Evolutionary conservation across 805 yeast genomes (phyloP).

Genomic region (Wickerhamia fluorescens): DNA sequence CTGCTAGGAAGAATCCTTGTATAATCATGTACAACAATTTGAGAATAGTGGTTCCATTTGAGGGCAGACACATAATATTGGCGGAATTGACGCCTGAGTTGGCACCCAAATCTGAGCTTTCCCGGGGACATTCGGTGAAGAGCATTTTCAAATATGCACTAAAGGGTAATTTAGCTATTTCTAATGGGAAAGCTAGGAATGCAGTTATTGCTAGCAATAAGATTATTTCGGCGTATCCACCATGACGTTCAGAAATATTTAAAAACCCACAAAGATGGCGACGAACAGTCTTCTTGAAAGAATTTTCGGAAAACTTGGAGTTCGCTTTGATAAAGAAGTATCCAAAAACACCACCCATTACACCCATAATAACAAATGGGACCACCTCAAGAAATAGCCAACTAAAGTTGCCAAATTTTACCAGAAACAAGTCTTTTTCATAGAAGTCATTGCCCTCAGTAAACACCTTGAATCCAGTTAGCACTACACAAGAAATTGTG

Average conservation of each 20-base stretch:
- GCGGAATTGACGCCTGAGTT: constrained; percentile 12
- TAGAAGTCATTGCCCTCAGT: constrained; percentile 33
- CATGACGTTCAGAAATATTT: constrained; percentile 12
- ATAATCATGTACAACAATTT: constrained; percentile 33
- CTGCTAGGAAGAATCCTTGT: constrained; percentile 53
- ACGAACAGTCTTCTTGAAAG: constrained; percentile 28
- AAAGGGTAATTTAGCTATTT: constrained; percentile 48
- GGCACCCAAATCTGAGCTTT: constrained; percentile 6
- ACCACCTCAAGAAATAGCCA: constrained; percentile 68
- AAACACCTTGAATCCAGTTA: constrained; percentile 35
- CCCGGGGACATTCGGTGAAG: constrained; percentile 57
- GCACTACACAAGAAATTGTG: constrained; percentile 58
- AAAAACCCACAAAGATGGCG: constrained; percentile 13
- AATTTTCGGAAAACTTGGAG: constrained; percentile 16
- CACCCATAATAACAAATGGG: constrained; percentile 68
- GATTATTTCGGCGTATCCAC: constrained; percentile 42
- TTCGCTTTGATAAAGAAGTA: constrained; percentile 44
- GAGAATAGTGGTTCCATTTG: constrained; percentile 15
- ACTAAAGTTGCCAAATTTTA: constrained; percentile 59
- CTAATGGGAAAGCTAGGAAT: constrained; percentile 47
- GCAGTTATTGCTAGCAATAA: constrained; percentile 45
- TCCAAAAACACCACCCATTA: constrained; percentile 65
- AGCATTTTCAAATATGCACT: constrained; percentile 51
- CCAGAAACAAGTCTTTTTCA: constrained; percentile 49
- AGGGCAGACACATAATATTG: constrained; percentile 31